Evolutionary conservation across 371 early-diverging fungal genomes (phyloP), one percentile per base, ranked within the genome.

Genomic region (Rhizopus delemar): DNA sequence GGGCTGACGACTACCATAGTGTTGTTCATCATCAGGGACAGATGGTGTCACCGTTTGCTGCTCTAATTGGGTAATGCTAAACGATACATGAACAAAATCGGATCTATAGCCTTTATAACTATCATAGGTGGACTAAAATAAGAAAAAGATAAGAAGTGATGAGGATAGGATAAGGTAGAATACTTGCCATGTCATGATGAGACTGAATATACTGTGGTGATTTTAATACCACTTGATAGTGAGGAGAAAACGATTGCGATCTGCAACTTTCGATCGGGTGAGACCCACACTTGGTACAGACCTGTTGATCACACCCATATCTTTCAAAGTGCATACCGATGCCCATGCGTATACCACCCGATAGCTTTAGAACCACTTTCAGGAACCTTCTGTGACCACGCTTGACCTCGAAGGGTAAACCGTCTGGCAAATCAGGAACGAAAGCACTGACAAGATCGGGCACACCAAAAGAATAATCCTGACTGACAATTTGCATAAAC

Each of bases 91-190:
- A 12, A 90, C 80, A 58, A 70, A 76, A 16, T 77, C 66, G 3
- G 88, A 85, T 15, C 90, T 74, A 58, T 89, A 91, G 3, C 89
- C 90, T n/a, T 57, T 62, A 59, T 76, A 88, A 1, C 88, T 78
- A 71, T 90, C 90, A 41, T 82, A 72, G 5, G 45, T 46, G 8
- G 59, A 46, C 84, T 77, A 59, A 29, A 49, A 50, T 28, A 45
- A 41, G 13, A 22, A 41, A 16, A 58, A 41, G 45, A 36, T 54
- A 22, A 43, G 33, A 50, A 38, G 12, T 41, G 28, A 66, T 5
- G 13, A n/a, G 13, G 15, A 43, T 5, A 43, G 15, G 43, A 13
- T 8, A 43, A n/a, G n/a, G 15, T 11, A 43, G 15, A n/a, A n/a
- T 15, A 45, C 33, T 64, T 72, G 78, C 78, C 72, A 74, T 65